Percentiles rank a stretch among this genome's conserved stretches.
phyloP scores from a whole-genome alignment of 441 rosid species.

The Aquilaria agallochum region DNA sequence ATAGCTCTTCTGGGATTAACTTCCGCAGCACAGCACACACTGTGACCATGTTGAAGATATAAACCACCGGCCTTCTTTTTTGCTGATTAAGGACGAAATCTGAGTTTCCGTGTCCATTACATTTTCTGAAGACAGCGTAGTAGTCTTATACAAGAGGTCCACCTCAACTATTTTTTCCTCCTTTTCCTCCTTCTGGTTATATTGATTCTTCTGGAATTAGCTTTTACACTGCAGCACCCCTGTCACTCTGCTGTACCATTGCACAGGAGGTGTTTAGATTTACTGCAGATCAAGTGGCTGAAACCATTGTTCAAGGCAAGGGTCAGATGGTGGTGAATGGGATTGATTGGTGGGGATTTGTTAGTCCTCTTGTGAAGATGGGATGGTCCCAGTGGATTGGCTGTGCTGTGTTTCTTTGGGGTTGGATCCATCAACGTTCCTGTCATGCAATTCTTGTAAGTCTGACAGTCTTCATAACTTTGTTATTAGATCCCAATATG shows the following conservation, averaged over 20 bases:
- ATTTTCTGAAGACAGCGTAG: too few relatives aligned
- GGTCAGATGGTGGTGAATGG: constrained; percentile 22
- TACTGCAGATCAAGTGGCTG: constrained; percentile 26
- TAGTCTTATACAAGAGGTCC: not conserved
- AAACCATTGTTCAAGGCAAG: constrained; percentile 44
- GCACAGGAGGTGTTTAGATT: constrained; percentile 43
- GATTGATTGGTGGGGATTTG: constrained; percentile 25
- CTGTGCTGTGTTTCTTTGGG: constrained; percentile 53
- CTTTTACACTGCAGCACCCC: constrained; percentile 53
- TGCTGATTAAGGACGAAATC: too few relatives aligned
- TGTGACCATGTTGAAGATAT: too few relatives aligned
- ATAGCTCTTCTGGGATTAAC: too few relatives aligned
- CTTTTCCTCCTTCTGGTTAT: constrained; percentile 3
- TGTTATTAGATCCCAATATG: not conserved
- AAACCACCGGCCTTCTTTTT: too few relatives aligned
- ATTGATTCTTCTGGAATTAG: constrained; percentile 24
- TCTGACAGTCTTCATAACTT: not conserved
- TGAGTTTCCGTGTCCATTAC: too few relatives aligned
- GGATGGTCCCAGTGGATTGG: constrained; percentile 59
- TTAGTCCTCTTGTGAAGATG: constrained; percentile 41
- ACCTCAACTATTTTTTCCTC: not conserved
- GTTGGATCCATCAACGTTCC: constrained; percentile 60
- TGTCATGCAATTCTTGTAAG: constrained; percentile 68
- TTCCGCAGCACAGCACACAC: too few relatives aligned
- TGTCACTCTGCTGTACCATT: constrained; percentile 53